Conservation (phyloP, 163 green algal genomes). For the Chlorella variabilis region DNA sequence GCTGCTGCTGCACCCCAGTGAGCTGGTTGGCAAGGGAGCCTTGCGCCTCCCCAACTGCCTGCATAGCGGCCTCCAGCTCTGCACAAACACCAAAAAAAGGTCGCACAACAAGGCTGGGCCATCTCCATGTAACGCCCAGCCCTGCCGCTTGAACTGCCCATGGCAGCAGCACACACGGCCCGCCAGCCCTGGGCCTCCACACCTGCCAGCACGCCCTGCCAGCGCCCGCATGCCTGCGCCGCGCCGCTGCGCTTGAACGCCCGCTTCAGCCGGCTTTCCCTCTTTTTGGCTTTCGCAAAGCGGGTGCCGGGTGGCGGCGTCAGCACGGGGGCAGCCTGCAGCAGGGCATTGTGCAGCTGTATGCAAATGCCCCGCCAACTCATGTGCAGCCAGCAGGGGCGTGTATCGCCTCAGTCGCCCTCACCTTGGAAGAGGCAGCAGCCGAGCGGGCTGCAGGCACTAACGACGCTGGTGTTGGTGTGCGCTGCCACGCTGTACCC, state of each 20-base stretch:
- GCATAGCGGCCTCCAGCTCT: conserved; percentile 36
- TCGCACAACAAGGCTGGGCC: neutral
- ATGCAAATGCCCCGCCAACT: no score
- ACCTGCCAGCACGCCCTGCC: conserved; percentile 39
- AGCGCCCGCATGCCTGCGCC: conserved; percentile 3
- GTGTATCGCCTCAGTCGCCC: no score
- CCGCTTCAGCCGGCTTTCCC: conserved; percentile 35
- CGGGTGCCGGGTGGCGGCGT: conserved; percentile 30
- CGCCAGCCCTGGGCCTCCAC: no score
- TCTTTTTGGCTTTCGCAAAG: conserved; percentile 25
- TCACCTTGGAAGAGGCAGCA: no score
- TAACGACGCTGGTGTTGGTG: no score
- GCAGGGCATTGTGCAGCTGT: neutral
- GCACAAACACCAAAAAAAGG: neutral
- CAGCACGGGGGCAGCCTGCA: neutral
- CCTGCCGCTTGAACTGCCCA: no score
- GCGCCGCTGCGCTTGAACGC: conserved; percentile 29
- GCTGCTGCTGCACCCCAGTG: neutral
- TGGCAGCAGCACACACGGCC: no score
- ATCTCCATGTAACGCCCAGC: no score
- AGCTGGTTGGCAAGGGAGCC: conserved; percentile 14
- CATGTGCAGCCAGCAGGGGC: no score
- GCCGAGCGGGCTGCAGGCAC: no score
- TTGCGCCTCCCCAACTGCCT: conserved; percentile 18
- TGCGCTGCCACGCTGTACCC: no score